phyloP scores from a whole-genome alignment of 345 rosid genomes.

The Syzygium grande region DNA sequence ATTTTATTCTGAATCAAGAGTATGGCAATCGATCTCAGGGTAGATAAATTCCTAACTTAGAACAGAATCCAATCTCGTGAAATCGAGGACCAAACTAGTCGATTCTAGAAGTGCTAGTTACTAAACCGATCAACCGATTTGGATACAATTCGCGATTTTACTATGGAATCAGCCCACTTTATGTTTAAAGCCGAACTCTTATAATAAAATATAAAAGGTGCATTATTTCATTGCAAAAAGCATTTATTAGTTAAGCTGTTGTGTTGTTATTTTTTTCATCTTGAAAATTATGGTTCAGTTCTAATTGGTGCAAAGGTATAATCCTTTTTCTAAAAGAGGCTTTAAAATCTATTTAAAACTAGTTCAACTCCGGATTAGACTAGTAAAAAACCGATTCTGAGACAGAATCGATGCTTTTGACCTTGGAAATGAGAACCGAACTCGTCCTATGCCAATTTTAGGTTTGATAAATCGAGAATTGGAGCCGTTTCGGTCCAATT shows the following conservation, averaged over 20 bases:
- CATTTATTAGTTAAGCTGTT: neutral
- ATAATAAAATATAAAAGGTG: neutral
- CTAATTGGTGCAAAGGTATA: neutral
- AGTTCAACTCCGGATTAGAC: neutral
- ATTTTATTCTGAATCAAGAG: neutral
- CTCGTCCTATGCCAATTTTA: neutral
- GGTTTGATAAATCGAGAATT: neutral
- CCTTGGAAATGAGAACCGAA: neutral
- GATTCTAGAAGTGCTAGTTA: accelerated
- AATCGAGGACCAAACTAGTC: neutral
- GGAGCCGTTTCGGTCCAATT: neutral
- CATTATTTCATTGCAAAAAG: too few species aligned
- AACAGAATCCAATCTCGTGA: neutral
- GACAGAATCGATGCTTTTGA: neutral
- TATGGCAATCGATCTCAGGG: accelerated
- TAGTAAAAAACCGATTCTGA: neutral
- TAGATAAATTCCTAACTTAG: accelerated
- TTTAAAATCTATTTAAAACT: too few species aligned
- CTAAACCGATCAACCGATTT: too few species aligned
- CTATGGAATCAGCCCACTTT: accelerated
- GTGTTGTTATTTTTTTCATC: neutral
- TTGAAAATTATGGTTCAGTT: neutral
- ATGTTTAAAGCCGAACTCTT: neutral
- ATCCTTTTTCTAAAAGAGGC: neutral
- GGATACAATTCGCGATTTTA: accelerated